Conservation (phyloP, 2,329 filamentous ascomycete species). For the Fusarium fujikuroi region DNA sequence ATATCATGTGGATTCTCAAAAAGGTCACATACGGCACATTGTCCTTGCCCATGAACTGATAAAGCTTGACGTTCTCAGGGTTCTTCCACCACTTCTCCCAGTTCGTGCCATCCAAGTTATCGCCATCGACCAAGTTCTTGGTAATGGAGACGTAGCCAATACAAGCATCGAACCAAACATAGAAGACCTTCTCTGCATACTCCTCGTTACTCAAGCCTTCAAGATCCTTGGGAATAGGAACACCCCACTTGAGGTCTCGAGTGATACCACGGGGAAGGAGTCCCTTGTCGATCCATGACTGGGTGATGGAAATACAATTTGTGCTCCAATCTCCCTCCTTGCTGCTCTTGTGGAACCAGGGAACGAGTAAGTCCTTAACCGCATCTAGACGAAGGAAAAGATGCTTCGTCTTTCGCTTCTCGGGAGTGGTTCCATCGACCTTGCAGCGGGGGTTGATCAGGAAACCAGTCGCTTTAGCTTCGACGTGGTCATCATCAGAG, state of each 20-base stretch:
- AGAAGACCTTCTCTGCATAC: constrained; percentile 78
- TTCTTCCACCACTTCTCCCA: constrained; percentile 98
- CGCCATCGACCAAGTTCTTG: constrained; percentile 78
- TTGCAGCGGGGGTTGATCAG: constrained; percentile 91
- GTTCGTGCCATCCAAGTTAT: constrained; percentile 63
- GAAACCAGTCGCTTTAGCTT: constrained; percentile 55
- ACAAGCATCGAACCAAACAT: constrained; percentile 93
- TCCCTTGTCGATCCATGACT: constrained; percentile 85
- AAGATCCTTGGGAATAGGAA: constrained; percentile 61
- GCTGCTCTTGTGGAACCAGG: constrained; percentile 80
- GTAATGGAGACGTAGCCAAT: constrained; percentile 97
- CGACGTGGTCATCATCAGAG: constrained; percentile 49
- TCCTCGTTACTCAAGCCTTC: constrained; percentile 63
- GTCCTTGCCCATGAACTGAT: constrained; percentile 93
- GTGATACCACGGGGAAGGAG: constrained; percentile 90
- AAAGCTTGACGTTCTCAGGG: constrained; percentile 86
- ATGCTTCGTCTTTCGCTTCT: constrained; percentile 86
- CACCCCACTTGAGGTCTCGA: constrained; percentile 91
- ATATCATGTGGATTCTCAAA: background rate
- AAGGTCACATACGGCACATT: constrained; percentile 63
- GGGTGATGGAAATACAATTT: constrained; percentile 80
- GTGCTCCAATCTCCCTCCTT: constrained; percentile 79
- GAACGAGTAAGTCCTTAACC: constrained; percentile 78
- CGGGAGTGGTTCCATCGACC: constrained; percentile 83
- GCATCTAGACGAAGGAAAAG: constrained; percentile 89